A percentile compares a stretch with the other conserved stretches of the same genome.
Conservation (phyloP, 225 moss, liverwort and hornwort species). For the Thuidium tamariscinum region DNA sequence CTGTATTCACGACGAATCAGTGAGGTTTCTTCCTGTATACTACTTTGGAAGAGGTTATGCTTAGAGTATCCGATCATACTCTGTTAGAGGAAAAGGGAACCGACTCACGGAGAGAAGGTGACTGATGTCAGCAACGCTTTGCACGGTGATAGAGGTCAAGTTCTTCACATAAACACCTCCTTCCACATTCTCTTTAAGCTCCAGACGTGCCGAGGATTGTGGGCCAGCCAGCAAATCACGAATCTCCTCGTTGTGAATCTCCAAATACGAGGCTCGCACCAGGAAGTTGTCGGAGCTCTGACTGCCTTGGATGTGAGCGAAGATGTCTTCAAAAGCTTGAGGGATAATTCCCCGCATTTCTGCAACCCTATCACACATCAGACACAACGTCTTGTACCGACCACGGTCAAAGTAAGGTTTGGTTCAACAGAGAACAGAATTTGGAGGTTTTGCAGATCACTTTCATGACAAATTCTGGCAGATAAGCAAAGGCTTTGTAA, state of each 20-base stretch:
- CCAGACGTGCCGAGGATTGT: conserved; percentile 40
- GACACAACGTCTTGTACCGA: neutral
- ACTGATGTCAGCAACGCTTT: conserved; percentile 79
- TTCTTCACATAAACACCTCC: conserved; percentile 89
- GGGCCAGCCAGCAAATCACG: conserved; percentile 63
- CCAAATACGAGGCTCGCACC: conserved; percentile 89
- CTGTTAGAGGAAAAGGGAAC: neutral
- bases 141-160: conserved; percentile 88
- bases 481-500: neutral
- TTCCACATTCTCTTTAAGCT: conserved; percentile 81
- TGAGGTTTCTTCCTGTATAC: neutral
- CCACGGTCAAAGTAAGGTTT: neutral
- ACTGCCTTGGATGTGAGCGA: conserved; percentile 80
- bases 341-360: conserved; percentile 91
- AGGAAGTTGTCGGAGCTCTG: conserved; percentile 96
- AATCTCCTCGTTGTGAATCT: conserved; percentile 96
- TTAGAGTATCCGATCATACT: neutral
- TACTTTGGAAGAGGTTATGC: neutral
- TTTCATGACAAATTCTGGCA: neutral
- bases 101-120: conserved; percentile 63
- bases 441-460: neutral
- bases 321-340: conserved; percentile 85
- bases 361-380: conserved; percentile 24
- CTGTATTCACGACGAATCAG: neutral
- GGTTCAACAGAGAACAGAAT: neutral